Evolutionary conservation across 495 filamentous ascomycete genomes (phyloP).

Genomic region (Penicillium antarcticum): DNA sequence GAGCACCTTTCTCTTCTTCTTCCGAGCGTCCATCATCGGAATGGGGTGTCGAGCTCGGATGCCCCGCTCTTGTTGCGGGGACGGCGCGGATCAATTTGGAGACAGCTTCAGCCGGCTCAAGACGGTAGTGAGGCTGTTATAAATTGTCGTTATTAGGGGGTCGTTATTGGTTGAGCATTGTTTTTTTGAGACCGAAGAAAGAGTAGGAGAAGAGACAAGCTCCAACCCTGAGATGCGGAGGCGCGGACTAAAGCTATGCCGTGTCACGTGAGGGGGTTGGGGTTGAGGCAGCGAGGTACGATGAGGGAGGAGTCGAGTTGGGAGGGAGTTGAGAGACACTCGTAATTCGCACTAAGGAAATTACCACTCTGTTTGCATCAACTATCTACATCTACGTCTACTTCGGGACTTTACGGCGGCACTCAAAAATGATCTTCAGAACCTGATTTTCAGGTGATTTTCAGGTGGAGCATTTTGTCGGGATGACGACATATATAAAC

Average conservation of each 20-base stretch:
- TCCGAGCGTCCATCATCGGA: constrained; percentile 42
- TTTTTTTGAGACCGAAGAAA: background rate
- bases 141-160: too few relatives aligned
- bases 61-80: constrained; percentile 33
- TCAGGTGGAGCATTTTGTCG: too few relatives aligned
- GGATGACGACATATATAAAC: constrained; percentile 4
- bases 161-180: too few relatives aligned
- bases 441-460: too few relatives aligned
- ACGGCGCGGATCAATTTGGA: constrained; percentile 10
- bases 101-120: background rate
- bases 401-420: too few relatives aligned
- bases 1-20: constrained; percentile 57
- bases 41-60: constrained; percentile 18
- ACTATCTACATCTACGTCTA: too few relatives aligned
- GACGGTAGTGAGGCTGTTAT: background rate
- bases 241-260: constrained; percentile 17
- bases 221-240: constrained; percentile 25
- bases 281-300: too few relatives aligned
- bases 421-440: background rate
- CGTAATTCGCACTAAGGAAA: too few relatives aligned
- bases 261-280: constrained; percentile 15
- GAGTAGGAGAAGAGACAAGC: constrained; percentile 11
- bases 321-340: too few relatives aligned
- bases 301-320: background rate
- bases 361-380: too few relatives aligned